Evolutionary conservation across 768 basidiomycete species (phyloP).

Genomic region (Lactarius akahatsu): DNA sequence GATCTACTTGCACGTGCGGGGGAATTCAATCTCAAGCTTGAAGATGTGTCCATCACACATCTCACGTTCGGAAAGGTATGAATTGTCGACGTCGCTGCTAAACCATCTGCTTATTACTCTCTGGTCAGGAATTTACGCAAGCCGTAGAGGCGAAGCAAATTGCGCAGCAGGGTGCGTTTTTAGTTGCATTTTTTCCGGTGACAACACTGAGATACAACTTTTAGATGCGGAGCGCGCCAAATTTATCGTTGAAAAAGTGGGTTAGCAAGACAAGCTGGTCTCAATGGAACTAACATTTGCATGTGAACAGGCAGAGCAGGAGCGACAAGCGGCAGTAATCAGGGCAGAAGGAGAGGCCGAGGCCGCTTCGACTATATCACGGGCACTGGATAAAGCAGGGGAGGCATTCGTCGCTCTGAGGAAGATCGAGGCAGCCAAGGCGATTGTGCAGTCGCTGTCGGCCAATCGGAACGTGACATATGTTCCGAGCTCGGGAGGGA

Average conservation of each 20-base stretch:
- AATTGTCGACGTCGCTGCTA: slow-evolving; percentile 1
- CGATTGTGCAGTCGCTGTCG: slow-evolving; percentile 84
- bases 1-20: slow-evolving; percentile 91
- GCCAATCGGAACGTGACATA: slow-evolving; percentile 85
- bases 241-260: slow-evolving; percentile 97
- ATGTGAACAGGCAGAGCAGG: slow-evolving; percentile 85
- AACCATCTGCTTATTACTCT: slow-evolving; percentile 16
- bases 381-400: slow-evolving; percentile 88
- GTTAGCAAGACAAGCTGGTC: slow-evolving; percentile 25
- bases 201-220: slow-evolving; percentile 6
- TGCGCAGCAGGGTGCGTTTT: slow-evolving; percentile 84
- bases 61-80: slow-evolving; percentile 82
- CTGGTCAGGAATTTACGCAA: slow-evolving; percentile 80
- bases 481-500: slow-evolving; percentile 76
- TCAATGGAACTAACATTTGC: slow-evolving; percentile 17
- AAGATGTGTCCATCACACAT: slow-evolving; percentile 97
- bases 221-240: slow-evolving; percentile 97
- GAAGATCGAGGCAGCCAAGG: slow-evolving; percentile 97
- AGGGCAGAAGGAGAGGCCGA: slow-evolving; percentile 98
- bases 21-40: slow-evolving; percentile 93
- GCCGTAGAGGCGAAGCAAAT: slow-evolving; percentile 99
- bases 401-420: slow-evolving; percentile 94
- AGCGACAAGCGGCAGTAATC: slow-evolving; percentile 96
- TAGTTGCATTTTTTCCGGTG: background rate
- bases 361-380: slow-evolving; percentile 90